Conservation (phyloP, 1,284 basidiomycete genomes). For the Volvariella volvacea region DNA sequence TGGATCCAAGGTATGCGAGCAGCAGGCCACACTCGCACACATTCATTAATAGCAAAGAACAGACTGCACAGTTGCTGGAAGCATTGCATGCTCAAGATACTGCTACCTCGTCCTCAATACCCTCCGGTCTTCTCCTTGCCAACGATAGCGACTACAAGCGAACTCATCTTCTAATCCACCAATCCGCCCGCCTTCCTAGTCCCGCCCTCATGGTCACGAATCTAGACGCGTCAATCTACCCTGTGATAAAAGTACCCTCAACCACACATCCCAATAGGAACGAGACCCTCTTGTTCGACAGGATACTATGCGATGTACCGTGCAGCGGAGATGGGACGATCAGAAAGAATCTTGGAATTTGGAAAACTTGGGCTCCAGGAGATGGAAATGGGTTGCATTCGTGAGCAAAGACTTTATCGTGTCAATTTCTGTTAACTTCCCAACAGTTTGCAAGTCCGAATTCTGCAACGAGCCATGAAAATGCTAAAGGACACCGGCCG, state of each 20-base stretch:
- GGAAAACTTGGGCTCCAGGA: conserved; percentile 86
- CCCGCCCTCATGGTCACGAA: conserved; percentile 95
- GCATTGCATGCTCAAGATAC: conserved; percentile 73
- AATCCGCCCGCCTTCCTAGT: conserved; percentile 90
- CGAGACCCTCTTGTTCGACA: conserved; percentile 73
- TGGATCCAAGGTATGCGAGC: conserved; percentile 74
- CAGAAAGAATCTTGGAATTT: conserved; percentile 92
- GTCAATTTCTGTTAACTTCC: background rate
- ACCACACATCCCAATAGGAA: conserved; percentile 15
- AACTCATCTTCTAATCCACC: conserved; percentile 96
- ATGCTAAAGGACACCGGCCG: conserved; percentile 83
- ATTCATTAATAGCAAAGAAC: conserved; percentile 12
- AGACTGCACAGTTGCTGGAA: conserved; percentile 90
- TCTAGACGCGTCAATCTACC: conserved; percentile 89
- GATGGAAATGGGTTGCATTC: conserved; percentile 90
- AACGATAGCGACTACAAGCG: conserved; percentile 94
- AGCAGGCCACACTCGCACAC: background rate
- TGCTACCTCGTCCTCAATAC: conserved; percentile 53
- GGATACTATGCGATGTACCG: conserved; percentile 95
- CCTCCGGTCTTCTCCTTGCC: conserved; percentile 77
- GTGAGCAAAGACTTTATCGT: conserved; percentile 35
- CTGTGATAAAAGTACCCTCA: conserved; percentile 56
- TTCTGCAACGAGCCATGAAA: conserved; percentile 88
- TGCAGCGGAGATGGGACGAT: conserved; percentile 97
- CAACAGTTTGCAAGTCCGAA: conserved; percentile 81